A percentile compares a stretch with the other conserved stretches of the same genome.
These are phyloP conservation scores for Torulaspora pretoriensis DNA, from an alignment of 1,139 yeast genomes.

Conservation along the genomic window DNA sequence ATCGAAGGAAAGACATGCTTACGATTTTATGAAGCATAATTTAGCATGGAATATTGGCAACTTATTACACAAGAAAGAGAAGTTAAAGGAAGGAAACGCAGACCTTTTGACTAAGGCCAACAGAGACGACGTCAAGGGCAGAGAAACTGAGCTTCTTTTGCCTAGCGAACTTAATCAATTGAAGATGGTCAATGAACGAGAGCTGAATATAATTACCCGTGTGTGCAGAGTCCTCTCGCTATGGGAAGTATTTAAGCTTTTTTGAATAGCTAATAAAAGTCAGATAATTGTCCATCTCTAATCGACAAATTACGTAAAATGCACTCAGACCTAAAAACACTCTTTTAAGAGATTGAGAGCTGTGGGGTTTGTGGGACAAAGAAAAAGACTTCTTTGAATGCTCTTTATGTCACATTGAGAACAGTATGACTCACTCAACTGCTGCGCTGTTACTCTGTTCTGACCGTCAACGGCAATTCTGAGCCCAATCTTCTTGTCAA, in stretches of 20 bases:
- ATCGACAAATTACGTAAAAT: not conserved
- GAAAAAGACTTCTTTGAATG: conserved; percentile 56
- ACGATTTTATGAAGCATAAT: conserved; percentile 48
- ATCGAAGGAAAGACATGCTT: conserved; percentile 54
- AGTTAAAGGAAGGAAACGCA: conserved; percentile 56
- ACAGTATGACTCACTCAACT: conserved; percentile 50
- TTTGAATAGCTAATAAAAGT: conserved; percentile 12
- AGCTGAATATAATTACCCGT: conserved; percentile 51
- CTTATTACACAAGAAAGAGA: conserved; percentile 51
- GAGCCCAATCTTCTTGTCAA: conserved; percentile 53
- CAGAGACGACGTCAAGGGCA: conserved; percentile 85
- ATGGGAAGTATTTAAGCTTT: conserved; percentile 49
- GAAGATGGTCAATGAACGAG: conserved; percentile 55
- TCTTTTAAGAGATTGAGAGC: conserved; percentile 28
- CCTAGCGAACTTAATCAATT: conserved; percentile 73
- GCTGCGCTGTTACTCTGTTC: conserved; percentile 47
- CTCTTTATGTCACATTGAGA: conserved; percentile 47
- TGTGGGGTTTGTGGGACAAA: conserved; percentile 42
- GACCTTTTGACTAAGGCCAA: conserved; percentile 74
- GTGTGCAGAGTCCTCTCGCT: conserved; percentile 51
- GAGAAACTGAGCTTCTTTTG: conserved; percentile 68
- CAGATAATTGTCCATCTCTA: not conserved
- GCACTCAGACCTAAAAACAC: conserved; percentile 22
- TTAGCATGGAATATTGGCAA: conserved; percentile 67
- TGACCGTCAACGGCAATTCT: conserved; percentile 45